Evolutionary conservation across 805 yeast species (phyloP).

Genomic region (Candida schatavii): DNA sequence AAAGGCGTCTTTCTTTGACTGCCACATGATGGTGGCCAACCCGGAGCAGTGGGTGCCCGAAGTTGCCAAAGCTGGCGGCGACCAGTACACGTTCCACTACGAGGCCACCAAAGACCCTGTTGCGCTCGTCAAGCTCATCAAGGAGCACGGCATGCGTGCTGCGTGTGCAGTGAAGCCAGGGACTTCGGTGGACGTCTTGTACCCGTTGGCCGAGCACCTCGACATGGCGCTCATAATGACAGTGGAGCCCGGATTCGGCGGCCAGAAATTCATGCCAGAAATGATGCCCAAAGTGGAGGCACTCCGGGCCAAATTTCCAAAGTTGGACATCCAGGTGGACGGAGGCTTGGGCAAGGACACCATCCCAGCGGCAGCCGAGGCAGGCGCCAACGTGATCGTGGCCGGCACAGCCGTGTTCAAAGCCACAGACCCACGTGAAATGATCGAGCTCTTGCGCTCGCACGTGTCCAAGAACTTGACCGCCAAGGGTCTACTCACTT

Average conservation of each 20-base stretch:
- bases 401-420: conserved; percentile 95
- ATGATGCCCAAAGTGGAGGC: conserved; percentile 95
- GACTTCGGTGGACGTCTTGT: conserved; percentile 80
- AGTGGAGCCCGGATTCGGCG: conserved; percentile 99
- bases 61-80: conserved; percentile 91
- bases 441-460: conserved; percentile 64
- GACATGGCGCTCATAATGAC: conserved; percentile 99
- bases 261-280: conserved; percentile 90
- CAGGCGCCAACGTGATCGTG: conserved; percentile 97
- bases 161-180: conserved; percentile 95
- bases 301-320: conserved; percentile 70
- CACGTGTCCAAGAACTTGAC: conserved; percentile 54
- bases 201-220: conserved; percentile 67
- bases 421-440: conserved; percentile 74
- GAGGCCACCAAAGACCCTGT: conserved; percentile 84
- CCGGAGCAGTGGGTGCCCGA: conserved; percentile 95
- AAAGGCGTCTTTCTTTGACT: conserved; percentile 68
- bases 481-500: conserved; percentile 38
- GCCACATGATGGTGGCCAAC: conserved; percentile 95
- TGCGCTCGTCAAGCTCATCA: conserved; percentile 72
- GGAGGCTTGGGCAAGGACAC: conserved; percentile 92
- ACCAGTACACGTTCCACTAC: conserved; percentile 92
- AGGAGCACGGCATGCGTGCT: conserved; percentile 79
- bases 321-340: conserved; percentile 89
- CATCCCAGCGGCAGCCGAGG: conserved; percentile 83